Base-by-base conservation (phyloP, 2,329 filamentous ascomycete species). In the Penicillium vulpinum region DNA sequence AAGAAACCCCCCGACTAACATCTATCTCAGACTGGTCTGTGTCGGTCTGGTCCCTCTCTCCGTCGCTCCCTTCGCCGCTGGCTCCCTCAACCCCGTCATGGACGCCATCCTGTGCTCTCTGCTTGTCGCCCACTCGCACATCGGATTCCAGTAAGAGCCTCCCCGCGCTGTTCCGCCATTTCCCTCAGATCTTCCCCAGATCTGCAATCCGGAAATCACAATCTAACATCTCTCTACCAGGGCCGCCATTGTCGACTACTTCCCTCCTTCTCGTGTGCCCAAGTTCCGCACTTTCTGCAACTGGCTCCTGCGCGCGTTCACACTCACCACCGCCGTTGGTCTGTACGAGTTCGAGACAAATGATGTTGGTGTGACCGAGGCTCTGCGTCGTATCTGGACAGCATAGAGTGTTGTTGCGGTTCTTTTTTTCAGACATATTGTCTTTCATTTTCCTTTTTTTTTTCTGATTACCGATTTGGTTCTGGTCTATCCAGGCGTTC, bases 331-430 rank as follows among this genome's bases (percentile, higher is more conserved):
- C 61, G 92, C 90, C 49, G 83, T 96, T 64, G 92, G 92, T 56
- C 83, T 97, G 70, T 99, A 99, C 79, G 93, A 97, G 78, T 97
- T 97, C 70, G 94, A 99, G 87, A 99, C 94, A 31, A 97, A 97
- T 73, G 94, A 99, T 67, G 91, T 99, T 51, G 94, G 94, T 64
- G 76, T 99, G 58, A 96, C 92, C 9, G 93, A 96, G 83, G 88
- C 88, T 31, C 83, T 97, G 65, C 91, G 89, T 83, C 85, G 89
- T 73, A 81, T 97, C 61, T 99, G 94, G 94, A 90, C 83, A 70
- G 93, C 94, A 70, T 77, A 72, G 67, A 71, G 56, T 24, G 53
- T 31, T 52, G 51, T 35, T 51, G 41, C 54, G 50, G 57, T 62
- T 49, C 29, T 16, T 54, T 43, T 35, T 54, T 54, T 44, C 29